Base-by-base conservation (phyloP, 768 basidiomycete genomes). In the Clitopilus passeckerianus region DNA sequence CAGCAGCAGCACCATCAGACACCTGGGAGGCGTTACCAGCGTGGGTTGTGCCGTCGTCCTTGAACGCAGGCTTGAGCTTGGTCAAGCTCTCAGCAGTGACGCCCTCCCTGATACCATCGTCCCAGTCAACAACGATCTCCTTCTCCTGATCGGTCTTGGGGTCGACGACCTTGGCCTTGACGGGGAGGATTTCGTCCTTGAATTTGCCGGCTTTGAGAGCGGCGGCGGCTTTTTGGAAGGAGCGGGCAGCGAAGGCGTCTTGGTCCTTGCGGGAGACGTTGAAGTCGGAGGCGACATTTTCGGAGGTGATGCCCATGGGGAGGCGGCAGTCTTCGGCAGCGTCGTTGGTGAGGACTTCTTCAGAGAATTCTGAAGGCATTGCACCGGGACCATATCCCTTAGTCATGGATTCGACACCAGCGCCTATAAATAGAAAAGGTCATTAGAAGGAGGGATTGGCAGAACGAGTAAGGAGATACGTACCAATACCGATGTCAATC, bases 281-380 rank as follows among this genome's bases (percentile, higher is more conserved):
- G 72, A 82, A 95, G 58, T 93, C 86, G 54, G 78, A 70, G 12
- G 94, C 91, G 63, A 95, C 92, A 70, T 94, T 94, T 77, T 95
- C 93, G n/a, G 90, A 93, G 18, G 95, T 95, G 76, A 95, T 87
- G 34, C 94, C 95, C 91, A 93, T 93, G 46, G 92, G 92, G 59
- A 91, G 77, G 24, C 90, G 78, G 69, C 92, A 94, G 75, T 95
- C 93, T 59, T 83, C 83, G 1, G 93, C 84, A 64, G 90, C 86
- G 64, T 84, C 75, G 72, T 80, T 85, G 34, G 77, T 65, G 61
- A 90, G 79, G 52, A 95, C 77, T 53, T 80, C 78, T 22, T 90
- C 85, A 1, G 89, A 87, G 72, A 79, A 77, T 56, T 84, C 77
- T 8, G 86, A 80, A 54, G 82, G 72, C 6, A 85, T 78, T 57